A percentile compares a stretch with the other conserved stretches of the same genome.
Conservation (phyloP, 73 alveolate genomes). For the Blepharisma japonicum region DNA sequence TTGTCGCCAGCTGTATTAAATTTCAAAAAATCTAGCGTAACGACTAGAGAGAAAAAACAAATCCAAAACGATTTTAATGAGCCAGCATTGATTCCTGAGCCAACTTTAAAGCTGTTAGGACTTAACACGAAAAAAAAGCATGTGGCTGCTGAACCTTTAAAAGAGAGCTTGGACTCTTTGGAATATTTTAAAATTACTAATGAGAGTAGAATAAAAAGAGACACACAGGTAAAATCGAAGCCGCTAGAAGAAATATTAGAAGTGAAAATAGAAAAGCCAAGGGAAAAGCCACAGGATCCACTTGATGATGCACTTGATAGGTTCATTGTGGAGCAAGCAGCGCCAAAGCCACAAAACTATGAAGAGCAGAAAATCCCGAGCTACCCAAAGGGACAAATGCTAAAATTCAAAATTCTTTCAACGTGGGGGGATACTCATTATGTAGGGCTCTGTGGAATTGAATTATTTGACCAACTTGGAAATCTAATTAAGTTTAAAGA, state of each 20-base stretch:
- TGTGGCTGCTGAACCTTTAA: constrained; percentile 32
- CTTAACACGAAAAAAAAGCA: constrained; percentile 32
- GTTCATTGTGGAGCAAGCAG: neutral
- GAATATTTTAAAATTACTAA: constrained; percentile 78
- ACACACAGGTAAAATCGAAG: neutral
- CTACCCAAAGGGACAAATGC: constrained; percentile 59
- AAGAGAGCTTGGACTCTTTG: constrained; percentile 62
- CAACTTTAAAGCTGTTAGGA: constrained; percentile 12
- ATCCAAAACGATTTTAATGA: constrained; percentile 17
- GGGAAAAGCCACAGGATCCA: neutral
- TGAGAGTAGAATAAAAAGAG: constrained; percentile 67
- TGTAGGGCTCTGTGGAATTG: constrained; percentile 82
- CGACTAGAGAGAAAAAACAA: constrained; percentile 15
- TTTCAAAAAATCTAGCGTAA: neutral
- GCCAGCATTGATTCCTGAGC: constrained; percentile 21
- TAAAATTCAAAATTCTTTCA: constrained; percentile 51
- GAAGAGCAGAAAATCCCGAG: constrained; percentile 56
- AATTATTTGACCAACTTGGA: constrained; percentile 69
- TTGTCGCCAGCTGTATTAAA: neutral
- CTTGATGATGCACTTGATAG: constrained; percentile 24
- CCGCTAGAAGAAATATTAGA: constrained; percentile 17
- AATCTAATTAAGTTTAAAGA: constrained; percentile 41
- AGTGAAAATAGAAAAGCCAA: neutral
- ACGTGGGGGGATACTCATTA: constrained; percentile 90
- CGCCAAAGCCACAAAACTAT: neutral